Conservation (phyloP, 176 grass and related monocot genomes). For the Musa beccarii region DNA sequence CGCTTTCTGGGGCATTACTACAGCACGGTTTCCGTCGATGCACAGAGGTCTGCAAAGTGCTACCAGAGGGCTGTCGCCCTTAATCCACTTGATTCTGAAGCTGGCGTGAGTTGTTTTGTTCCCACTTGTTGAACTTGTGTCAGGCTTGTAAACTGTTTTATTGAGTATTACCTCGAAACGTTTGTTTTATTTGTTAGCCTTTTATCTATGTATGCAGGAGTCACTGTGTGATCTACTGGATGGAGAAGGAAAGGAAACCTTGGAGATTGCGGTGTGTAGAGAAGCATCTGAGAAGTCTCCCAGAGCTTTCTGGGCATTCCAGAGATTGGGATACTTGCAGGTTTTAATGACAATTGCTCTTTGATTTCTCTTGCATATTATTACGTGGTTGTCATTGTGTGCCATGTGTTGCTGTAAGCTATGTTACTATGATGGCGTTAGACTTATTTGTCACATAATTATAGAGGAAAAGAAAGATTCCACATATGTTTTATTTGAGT, state of each 20-base stretch:
- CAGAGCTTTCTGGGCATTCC: slow-evolving; percentile 76
- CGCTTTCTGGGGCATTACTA: slow-evolving; percentile 74
- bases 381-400: not conserved
- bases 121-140: slow-evolving; percentile 8
- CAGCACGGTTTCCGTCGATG: slow-evolving; percentile 24
- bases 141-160: slow-evolving; percentile 11
- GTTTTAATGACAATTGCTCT: slow-evolving; percentile 24
- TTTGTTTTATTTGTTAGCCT: not conserved
- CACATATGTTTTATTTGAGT: not conserved
- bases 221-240: slow-evolving; percentile 72
- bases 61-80: slow-evolving; percentile 64
- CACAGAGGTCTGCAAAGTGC: slow-evolving; percentile 64
- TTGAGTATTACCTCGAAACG: slow-evolving; percentile 2
- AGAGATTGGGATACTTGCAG: slow-evolving; percentile 88
- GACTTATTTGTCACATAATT: not conserved
- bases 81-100: slow-evolving; percentile 50
- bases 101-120: slow-evolving; percentile 48
- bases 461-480: not conserved
- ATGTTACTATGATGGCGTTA: not conserved
- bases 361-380: slow-evolving; percentile 7
- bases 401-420: not conserved
- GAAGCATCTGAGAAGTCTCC: slow-evolving; percentile 67
- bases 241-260: slow-evolving; percentile 75
- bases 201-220: slow-evolving; percentile 33
- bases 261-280: slow-evolving; percentile 80